A percentile compares a stretch with the other conserved stretches of the same genome.
Evolutionary conservation across 305 asterid species (phyloP).

Genomic region (Striga hermonthica): DNA sequence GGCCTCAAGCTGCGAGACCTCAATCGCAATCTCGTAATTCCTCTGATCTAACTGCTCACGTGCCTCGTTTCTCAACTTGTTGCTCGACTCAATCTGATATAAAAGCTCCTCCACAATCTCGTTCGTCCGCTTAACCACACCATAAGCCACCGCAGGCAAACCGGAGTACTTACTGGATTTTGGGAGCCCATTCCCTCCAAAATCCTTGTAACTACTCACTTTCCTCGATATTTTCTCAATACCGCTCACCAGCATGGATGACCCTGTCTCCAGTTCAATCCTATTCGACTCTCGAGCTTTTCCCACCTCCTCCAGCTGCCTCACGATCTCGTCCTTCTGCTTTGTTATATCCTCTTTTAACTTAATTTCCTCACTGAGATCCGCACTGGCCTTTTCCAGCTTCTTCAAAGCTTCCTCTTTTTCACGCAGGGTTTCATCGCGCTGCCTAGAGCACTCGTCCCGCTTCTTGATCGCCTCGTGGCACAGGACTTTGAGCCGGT

Average conservation of each 20-base stretch:
- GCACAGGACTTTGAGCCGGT: constrained; percentile 69
- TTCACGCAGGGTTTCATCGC: constrained; percentile 69
- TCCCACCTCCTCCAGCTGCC: constrained; percentile 60
- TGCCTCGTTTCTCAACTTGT: constrained; percentile 73
- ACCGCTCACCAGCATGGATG: constrained; percentile 83
- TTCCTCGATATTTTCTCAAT: constrained; percentile 88
- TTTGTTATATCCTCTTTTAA: constrained; percentile 49
- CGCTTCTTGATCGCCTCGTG: constrained; percentile 91
- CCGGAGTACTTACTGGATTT: constrained; percentile 83
- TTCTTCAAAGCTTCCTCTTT: constrained; percentile 56
- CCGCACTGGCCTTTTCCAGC: constrained; percentile 45
- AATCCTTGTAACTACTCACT: constrained; percentile 69
- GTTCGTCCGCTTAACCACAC: constrained; percentile 87
- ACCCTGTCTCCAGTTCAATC: constrained; percentile 77
- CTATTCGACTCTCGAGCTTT: constrained; percentile 54
- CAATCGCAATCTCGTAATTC: constrained; percentile 92
- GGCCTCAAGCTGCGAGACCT: constrained; percentile 89
- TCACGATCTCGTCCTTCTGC: constrained; percentile 45
- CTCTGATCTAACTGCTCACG: constrained; percentile 79
- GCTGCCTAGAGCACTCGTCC: constrained; percentile 76
- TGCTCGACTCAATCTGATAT: constrained; percentile 57
- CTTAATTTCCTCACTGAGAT: constrained; percentile 46
- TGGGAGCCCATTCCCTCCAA: constrained; percentile 66
- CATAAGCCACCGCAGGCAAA: constrained; percentile 83
- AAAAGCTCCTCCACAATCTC: constrained; percentile 91